phyloP scores from a whole-genome alignment of 225 moss, liverwort and hornwort genomes.

The Sphagnum tenellum region DNA sequence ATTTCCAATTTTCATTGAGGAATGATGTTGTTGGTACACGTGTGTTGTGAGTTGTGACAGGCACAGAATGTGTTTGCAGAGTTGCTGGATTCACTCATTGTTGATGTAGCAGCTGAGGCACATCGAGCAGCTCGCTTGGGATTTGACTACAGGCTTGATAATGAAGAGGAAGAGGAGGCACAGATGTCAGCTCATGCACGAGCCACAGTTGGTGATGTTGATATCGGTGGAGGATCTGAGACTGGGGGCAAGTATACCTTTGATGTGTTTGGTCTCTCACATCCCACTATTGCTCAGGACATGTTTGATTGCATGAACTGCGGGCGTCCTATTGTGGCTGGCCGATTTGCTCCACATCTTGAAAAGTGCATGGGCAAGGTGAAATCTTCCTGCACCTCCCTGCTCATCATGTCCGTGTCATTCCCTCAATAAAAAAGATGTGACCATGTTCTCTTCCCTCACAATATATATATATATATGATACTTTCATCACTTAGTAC shows the following conservation, averaged over 20 bases:
- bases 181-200: constrained; percentile 55
- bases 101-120: constrained; percentile 66
- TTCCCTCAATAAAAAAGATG: too few species aligned
- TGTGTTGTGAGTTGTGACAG: not conserved
- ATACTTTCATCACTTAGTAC: too few species aligned
- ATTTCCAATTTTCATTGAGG: not conserved
- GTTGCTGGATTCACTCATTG: constrained; percentile 62
- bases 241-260: constrained; percentile 73
- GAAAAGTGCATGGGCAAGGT: constrained; percentile 99
- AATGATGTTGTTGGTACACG: not conserved
- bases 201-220: constrained; percentile 49
- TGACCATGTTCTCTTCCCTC: too few species aligned
- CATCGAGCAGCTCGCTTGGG: constrained; percentile 61
- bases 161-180: constrained; percentile 68
- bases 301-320: constrained; percentile 95
- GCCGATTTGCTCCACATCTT: constrained; percentile 89
- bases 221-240: constrained; percentile 40
- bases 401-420: too few species aligned
- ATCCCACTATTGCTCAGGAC: constrained; percentile 81
- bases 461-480: too few species aligned
- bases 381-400: not conserved
- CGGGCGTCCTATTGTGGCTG: constrained; percentile 83
- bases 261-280: constrained; percentile 85
- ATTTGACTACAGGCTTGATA: constrained; percentile 64
- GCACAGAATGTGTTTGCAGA: constrained; percentile 36